Evolutionary conservation across 106 monocot genomes (phyloP), one percentile per base, ranked within the genome.

Genomic region (Phalaenopsis aphrodite): DNA sequence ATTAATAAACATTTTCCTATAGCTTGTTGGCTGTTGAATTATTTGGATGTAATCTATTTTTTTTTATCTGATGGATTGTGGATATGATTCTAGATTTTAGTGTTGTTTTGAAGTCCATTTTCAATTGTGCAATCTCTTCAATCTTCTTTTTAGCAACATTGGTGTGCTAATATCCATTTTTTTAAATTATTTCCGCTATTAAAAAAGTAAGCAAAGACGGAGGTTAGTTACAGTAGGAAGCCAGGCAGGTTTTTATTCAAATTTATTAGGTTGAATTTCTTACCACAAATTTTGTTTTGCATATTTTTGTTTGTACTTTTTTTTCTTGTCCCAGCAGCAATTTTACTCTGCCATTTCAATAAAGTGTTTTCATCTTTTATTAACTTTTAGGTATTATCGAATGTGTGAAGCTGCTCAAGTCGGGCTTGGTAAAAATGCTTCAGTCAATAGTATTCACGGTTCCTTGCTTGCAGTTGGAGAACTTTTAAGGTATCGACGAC

Each of bases 321-420:
- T 52, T 52, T 52, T 15, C 14, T 52, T 52, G 52, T 24, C 64
- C 21, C 23, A 37, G 39, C 15, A 14, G 68, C 68, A 39, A 10
- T 36, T 69, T 8, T 37, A 39, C 38, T 69, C 14, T 38, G 38
- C n/a, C 15, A 39, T 69, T 36, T 19, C 18, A 43, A 74, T 19
- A 7, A 74, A 45, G 8, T 74, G 74, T 9, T 45, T 38, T 2
- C 74, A 45, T 42, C 24, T 49, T 76, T 30, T 49, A 14, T 30
- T 36, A 76, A 76, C 49, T 41, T 72, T 55, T 78, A 91, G 91
- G 91, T 91, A 91, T 78, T 91, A 91, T 57, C 87, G 85, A 47
- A 91, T 91, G 91, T 91, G 85, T 79, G 91, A 91, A 85, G 91
- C 91, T 75, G 89, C 91, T 45, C 91, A 89, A 84, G 89, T 87